phyloP scores from a whole-genome alignment of 2,329 filamentous ascomycete species.

The Sarocladiaceae sp. region DNA sequence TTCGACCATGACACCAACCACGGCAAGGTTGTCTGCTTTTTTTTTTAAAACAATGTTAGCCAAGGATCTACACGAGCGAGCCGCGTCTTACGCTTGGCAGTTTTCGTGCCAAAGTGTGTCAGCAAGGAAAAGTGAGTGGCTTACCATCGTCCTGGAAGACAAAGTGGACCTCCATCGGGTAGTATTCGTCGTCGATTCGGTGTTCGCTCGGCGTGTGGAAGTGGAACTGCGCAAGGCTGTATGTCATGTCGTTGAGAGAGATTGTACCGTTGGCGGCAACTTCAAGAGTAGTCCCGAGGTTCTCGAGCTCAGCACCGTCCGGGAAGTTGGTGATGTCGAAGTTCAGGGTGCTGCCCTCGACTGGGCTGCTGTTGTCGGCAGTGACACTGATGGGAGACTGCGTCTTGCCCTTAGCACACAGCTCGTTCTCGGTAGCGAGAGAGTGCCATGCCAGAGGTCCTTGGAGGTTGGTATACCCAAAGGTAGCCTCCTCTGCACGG shows the following conservation, averaged over 20 bases:
- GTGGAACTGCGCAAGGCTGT: constrained; percentile 45
- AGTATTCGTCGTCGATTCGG: constrained; percentile 35
- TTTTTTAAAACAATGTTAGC: neutral
- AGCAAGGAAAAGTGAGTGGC: neutral
- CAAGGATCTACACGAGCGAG: too few species aligned
- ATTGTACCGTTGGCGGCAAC: constrained; percentile 40
- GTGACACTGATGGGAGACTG: constrained; percentile 50
- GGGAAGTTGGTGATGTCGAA: constrained; percentile 26
- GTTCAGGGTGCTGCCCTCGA: constrained; percentile 20
- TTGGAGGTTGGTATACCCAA: constrained; percentile 32
- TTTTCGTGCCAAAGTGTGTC: neutral
- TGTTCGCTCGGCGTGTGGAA: constrained; percentile 54
- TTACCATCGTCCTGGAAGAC: constrained; percentile 29
- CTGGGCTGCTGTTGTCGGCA: constrained; percentile 13
- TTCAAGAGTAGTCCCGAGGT: constrained; percentile 41
- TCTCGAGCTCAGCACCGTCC: constrained; percentile 32
- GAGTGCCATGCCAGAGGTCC: constrained; percentile 46
- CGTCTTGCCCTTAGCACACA: constrained; percentile 37
- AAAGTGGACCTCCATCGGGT: constrained; percentile 34
- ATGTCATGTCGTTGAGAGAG: constrained; percentile 28
- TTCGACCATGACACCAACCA: constrained; percentile 32
- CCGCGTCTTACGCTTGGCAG: too few species aligned
- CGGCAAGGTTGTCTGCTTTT: constrained; percentile 18
- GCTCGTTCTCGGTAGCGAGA: constrained; percentile 31
- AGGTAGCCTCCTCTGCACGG: constrained; percentile 27